A percentile compares a stretch with the other conserved stretches of the same genome.
Conservation (phyloP, 441 rosid genomes). For the Jatropha podagrica region DNA sequence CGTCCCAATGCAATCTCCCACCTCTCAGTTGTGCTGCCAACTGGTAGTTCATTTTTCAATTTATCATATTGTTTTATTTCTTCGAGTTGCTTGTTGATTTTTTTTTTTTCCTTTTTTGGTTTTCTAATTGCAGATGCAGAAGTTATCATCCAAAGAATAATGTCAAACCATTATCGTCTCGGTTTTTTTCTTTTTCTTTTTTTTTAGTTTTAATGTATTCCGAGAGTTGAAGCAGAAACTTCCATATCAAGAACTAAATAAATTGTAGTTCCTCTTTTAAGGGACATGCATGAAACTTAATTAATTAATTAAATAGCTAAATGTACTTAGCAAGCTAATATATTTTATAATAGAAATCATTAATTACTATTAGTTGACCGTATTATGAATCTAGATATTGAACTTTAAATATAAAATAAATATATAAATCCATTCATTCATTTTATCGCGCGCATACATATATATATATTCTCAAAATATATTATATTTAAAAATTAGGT, state of each 20-base stretch:
- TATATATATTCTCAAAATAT: no score
- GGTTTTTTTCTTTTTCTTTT: not conserved
- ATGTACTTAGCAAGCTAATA: not conserved
- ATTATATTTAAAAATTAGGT: no score
- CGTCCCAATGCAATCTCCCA: slow-evolving; percentile 48
- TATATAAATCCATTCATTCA: no score
- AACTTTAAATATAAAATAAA: no score
- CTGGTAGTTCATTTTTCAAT: slow-evolving; percentile 8
- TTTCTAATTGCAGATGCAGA: slow-evolving; percentile 10
- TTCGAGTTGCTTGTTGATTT: no score
- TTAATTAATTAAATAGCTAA: no score
- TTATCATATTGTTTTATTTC: no score
- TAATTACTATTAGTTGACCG: no score
- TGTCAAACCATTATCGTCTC: not conserved
- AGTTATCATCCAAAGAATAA: not conserved
- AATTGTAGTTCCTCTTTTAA: not conserved
- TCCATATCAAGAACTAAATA: slow-evolving; percentile 20
- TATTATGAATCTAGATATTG: no score
- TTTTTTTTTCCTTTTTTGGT: not conserved
- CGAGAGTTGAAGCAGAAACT: not conserved
- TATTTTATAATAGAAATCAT: not conserved
- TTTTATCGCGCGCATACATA: no score
- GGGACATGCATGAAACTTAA: not conserved
- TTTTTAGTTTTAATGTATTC: slow-evolving; percentile 1
- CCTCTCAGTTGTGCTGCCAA: slow-evolving; percentile 31